Evolutionary conservation across 805 yeast species (phyloP), one percentile per base, ranked within the genome.

Genomic region (Schwanniomyces polymorphus): DNA sequence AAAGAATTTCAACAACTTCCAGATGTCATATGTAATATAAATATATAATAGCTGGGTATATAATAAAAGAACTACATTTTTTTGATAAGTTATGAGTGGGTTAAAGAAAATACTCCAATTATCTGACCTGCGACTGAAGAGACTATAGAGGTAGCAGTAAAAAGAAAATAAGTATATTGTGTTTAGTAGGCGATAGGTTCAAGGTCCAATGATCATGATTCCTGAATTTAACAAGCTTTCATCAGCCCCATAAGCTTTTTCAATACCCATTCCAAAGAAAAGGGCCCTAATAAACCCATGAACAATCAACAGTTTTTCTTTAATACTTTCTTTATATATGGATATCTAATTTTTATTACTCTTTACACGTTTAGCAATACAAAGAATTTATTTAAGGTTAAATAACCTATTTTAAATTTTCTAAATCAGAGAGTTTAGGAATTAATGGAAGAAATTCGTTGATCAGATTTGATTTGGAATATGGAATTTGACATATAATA

Each of bases 141-240:
- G 14, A 73, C 68, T 67, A 70, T 65, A 23, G 74, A 68, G 5
- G 75, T 74, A 47, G 63, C 55, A 23, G 75, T 71, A 59, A 72
- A 72, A 42, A 72, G 6, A 75, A 72, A 52, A 64, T 61, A 46
- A 72, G 68, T 10, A 67, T 53, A 10, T 73, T 62, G 56, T 69
- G 60, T 50, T 63, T 68, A 42, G 63, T 56, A 2, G 76, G 76
- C 14, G 75, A 68, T 46, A 72, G 59, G 5, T 63, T 70, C 34
- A 72, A 55, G 6, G 75, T 64, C 76, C 76, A 72, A 42, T 65
- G 70, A 50, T 72, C 70, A 57, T 70, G 77, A 47, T 76, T 1
- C 76, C 76, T 21, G 75, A 74, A 11, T 68, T 62, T 3, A 74
- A 74, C 44, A 67, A 68, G 75, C 74, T 33, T 67, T 59, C 8